Conservation (phyloP, 768 basidiomycete genomes). For the Leccinum longicurvipes region DNA sequence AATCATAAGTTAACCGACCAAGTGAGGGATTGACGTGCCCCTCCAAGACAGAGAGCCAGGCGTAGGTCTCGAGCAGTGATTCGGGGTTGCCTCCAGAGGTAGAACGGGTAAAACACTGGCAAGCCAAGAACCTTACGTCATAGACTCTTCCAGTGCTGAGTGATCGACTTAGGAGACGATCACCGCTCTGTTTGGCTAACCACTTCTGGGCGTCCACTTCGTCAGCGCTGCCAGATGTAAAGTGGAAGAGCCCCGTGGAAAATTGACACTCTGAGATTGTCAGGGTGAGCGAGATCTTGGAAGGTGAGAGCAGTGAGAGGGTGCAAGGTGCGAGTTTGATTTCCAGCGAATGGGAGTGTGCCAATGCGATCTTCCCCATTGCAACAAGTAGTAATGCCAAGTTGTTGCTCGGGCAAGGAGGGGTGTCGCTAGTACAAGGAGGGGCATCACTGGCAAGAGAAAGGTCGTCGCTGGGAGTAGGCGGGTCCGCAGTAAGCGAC, state of each 20-base stretch:
- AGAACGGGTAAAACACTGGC: not conserved
- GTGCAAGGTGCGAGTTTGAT: not conserved
- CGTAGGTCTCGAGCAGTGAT: slow-evolving; percentile 5
- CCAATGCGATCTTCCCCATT: slow-evolving; percentile 1
- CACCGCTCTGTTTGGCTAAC: slow-evolving; percentile 4
- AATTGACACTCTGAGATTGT: slow-evolving; percentile 16
- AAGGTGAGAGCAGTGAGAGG: not conserved
- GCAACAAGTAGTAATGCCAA: slow-evolving; percentile 2
- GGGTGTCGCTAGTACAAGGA: not conserved
- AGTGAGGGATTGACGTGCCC: slow-evolving; percentile 3
- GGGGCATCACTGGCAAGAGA: not conserved
- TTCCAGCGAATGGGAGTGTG: not conserved
- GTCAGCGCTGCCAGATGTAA: not conserved
- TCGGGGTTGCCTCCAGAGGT: not conserved
- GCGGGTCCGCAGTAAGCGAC: not conserved
- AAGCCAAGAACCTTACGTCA: slow-evolving; percentile 22
- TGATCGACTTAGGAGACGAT: slow-evolving; percentile 8
- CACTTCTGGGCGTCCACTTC: not conserved
- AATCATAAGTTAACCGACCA: slow-evolving; percentile 3
- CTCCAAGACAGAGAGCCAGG: slow-evolving; percentile 15
- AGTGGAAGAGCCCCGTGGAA: slow-evolving; percentile 12
- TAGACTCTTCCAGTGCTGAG: slow-evolving; percentile 17
- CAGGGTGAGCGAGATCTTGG: slow-evolving; percentile 11
- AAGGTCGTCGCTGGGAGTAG: not conserved
- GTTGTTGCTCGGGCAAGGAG: not conserved